These are phyloP conservation scores for Linaria vulgaris DNA, from an alignment of 257 asterid species.

Conservation along the genomic window DNA sequence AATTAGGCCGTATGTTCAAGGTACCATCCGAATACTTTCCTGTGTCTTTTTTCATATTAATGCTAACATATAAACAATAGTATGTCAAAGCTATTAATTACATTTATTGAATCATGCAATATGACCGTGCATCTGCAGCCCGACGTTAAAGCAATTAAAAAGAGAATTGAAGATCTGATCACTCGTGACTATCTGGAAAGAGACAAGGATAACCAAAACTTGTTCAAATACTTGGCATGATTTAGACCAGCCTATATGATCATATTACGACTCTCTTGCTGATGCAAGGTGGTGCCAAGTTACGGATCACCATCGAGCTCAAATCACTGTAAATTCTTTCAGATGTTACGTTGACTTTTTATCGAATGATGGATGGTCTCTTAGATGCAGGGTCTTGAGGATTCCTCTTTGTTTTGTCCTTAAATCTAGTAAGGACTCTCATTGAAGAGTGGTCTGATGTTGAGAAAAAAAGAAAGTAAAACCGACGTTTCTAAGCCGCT, in stretches of 20 bases:
- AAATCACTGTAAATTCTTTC: slow-evolving; percentile 22
- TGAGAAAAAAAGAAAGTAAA: background rate
- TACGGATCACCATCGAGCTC: slow-evolving; percentile 13
- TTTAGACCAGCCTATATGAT: background rate
- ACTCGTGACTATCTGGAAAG: slow-evolving; percentile 70
- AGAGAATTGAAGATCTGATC: slow-evolving; percentile 66
- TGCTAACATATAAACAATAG: background rate
- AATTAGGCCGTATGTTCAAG: slow-evolving; percentile 59
- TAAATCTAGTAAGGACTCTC: background rate
- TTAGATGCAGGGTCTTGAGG: slow-evolving; percentile 27
- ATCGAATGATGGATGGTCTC: slow-evolving; percentile 13
- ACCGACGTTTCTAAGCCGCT: background rate
- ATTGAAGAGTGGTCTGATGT: background rate
- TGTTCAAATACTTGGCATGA: slow-evolving; percentile 65
- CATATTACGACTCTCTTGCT: slow-evolving; percentile 6
- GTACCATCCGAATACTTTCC: slow-evolving; percentile 22
- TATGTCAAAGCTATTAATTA: background rate
- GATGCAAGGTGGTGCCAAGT: slow-evolving; percentile 9
- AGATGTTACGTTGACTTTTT: slow-evolving; percentile 14
- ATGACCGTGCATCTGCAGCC: slow-evolving; percentile 34
- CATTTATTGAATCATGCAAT: background rate
- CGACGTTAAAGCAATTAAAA: slow-evolving; percentile 65
- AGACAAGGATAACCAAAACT: slow-evolving; percentile 59
- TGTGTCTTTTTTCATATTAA: background rate
- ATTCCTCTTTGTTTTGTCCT: slow-evolving; percentile 28